A percentile compares a stretch with the other conserved stretches of the same genome.
Conservation (phyloP, 108 stramenopile species). For the Tribonema minus region DNA sequence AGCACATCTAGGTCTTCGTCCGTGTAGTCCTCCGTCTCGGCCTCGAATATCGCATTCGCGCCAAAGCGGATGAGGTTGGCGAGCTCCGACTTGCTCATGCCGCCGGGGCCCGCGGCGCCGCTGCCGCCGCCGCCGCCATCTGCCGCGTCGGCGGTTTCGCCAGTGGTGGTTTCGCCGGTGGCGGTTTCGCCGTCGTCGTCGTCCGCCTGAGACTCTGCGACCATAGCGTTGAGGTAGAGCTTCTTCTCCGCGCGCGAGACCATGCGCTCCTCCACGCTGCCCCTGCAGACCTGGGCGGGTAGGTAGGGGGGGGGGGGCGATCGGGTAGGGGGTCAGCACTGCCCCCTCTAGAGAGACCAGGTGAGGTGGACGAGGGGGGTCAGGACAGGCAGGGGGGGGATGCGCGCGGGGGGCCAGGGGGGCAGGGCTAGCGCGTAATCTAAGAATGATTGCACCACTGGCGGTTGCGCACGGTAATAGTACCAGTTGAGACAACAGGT, state of each 20-base stretch:
- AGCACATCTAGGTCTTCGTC: conserved; percentile 45
- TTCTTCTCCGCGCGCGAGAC: conserved; percentile 76
- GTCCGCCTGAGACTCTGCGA: conserved; percentile 60
- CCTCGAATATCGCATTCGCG: conserved; percentile 45
- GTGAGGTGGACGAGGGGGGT: too few relatives aligned
- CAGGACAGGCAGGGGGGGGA: too few relatives aligned
- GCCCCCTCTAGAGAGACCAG: too few relatives aligned
- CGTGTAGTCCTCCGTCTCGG: conserved; percentile 17
- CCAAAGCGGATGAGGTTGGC: conserved; percentile 51
- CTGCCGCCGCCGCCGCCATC: background rate
- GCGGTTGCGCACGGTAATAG: too few relatives aligned
- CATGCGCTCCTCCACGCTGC: conserved; percentile 59
- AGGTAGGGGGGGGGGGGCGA: too few relatives aligned
- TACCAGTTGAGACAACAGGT: too few relatives aligned
- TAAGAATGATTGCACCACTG: too few relatives aligned
- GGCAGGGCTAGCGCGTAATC: too few relatives aligned
- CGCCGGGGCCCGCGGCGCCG: conserved; percentile 17
- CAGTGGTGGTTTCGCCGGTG: background rate
- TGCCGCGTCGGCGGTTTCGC: background rate
- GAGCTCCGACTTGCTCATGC: conserved; percentile 51
- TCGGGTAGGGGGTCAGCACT: too few relatives aligned
- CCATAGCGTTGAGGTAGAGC: conserved; percentile 69
- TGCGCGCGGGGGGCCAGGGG: too few relatives aligned
- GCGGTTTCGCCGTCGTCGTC: conserved; percentile 17
- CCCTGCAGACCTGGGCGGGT: conserved; percentile 20